Evolutionary conservation across 495 filamentous ascomycete species (phyloP), one percentile per base, ranked within the genome.

Genomic region (Trichoderma gamsii): DNA sequence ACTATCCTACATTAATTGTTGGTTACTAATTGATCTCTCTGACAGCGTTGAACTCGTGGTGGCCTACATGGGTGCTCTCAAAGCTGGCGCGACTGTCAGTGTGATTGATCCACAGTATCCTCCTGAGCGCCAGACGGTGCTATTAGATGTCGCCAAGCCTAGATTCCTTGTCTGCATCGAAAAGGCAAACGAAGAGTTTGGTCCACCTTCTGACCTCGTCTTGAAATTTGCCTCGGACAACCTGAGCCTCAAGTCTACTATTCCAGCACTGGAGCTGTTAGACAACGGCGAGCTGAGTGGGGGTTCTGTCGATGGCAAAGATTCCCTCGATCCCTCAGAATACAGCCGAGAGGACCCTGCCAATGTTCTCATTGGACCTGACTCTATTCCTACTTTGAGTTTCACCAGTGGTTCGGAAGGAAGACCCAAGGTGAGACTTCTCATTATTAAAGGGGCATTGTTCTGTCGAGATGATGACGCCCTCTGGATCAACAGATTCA

Each of bases 321-420:
- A 93, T 75, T 79, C 86, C 21, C 75, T 91, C 25, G 73, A 78
- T 4, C 79, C 77, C 16, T 79, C 85, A 63, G 73, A 76, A 27
- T 70, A 79, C 3, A 73, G 82, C 68, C 86, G 82, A 69, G 70
- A 77, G 16, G 72, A 84, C 63, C 69, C 80, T 16, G 85, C 89
- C 27, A 89, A 84, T 25, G 84, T 92, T n/a, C 73, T 88, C 18
- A 86, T 95, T 59, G 91, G 91, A 5, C 91, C 91, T 2, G 91
- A 95, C 72, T 89, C 87, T 6, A 87, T 78, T 3, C 91, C 91
- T 12, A 93, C 90, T 0, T 76, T 94, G 6, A 77, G 74, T 41
- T 93, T 92, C 73, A 93, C 90, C 13, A 89, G 84, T 41, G 91
- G 91, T 5, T 88, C 86, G 0, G 91, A 95, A 78, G 91, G 91